These are phyloP conservation scores for Cenchrus fungigraminus DNA, from an alignment of 176 grass and related monocot species.

Conservation along the genomic window DNA sequence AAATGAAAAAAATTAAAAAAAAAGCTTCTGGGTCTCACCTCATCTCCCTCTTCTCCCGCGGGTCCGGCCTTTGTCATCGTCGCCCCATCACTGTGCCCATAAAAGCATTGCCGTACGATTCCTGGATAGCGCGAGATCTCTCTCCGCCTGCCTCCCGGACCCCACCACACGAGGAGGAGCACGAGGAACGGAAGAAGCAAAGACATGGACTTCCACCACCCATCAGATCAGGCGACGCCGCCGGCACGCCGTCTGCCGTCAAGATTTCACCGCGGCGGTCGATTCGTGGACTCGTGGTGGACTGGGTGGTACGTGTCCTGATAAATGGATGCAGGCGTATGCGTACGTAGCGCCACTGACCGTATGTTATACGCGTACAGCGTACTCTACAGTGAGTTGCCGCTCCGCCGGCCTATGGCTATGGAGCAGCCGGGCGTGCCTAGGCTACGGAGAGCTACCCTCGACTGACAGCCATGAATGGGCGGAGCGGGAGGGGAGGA, in stretches of 20 bases:
- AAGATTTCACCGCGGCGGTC: not conserved
- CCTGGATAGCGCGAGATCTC: not conserved
- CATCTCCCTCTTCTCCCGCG: not conserved
- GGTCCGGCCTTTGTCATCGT: constrained; percentile 27
- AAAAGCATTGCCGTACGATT: not conserved
- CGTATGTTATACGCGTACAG: not conserved
- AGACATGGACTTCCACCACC: not conserved
- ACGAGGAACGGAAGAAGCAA: too few relatives aligned
- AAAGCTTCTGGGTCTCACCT: too few relatives aligned
- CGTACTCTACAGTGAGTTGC: not conserved
- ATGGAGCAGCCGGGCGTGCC: too few relatives aligned
- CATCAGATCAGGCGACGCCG: not conserved
- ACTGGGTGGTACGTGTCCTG: too few relatives aligned
- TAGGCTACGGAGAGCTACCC: not conserved
- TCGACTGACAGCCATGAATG: constrained; percentile 61
- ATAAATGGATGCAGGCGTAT: not conserved
- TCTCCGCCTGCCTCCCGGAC: not conserved
- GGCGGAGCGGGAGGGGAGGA: constrained; percentile 34
- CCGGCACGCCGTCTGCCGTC: not conserved
- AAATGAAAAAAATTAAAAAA: too few relatives aligned
- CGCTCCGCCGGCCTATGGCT: constrained; percentile 1
- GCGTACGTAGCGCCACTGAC: not conserved
- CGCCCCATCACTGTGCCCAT: constrained; percentile 14
- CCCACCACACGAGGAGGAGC: not conserved
- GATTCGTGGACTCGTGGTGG: too few relatives aligned